Evolutionary conservation across 345 rosid species (phyloP), one percentile per base, ranked within the genome.

Genomic region (Salix viminalis): DNA sequence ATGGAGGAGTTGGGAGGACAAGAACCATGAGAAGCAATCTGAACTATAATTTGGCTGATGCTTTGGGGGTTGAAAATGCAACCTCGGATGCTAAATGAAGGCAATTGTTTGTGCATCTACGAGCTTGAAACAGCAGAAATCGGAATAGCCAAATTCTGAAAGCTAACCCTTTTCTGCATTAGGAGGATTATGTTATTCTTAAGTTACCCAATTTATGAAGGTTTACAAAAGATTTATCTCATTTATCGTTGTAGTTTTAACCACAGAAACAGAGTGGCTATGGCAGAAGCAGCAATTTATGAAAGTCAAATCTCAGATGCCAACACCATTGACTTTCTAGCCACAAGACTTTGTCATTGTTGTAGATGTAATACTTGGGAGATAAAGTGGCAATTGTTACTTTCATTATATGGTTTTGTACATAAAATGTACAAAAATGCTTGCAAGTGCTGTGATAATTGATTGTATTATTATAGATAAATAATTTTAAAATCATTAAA

Each of bases 11-110:
- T 61, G 96, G 93, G 14, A 85, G 89, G 79, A 91, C 83, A 83
- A 85, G 92, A 81, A 89, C 96, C 1, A 89, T 90, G 98, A 93
- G 90, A 86, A 86, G 79, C 80, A 90, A 80, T 84, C 77, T 93
- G 84, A 93, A 91, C 88, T 85, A 91, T 70, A 87, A 77, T 37
- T 30, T 93, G 30, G 97, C 92, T 2, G 97, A 91, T 28, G 99
- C 97, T 44, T 83, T 91, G 28, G 90, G 86, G 11, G 83, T 87
- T 30, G 76, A 77, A 16, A 87, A 83, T 58, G 24, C 83, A 36
- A 48, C 62, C 2, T 8, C 76, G 24, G 71, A 67, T 69, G 69
- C 75, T 65, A 77, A 79, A 26, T 78, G 80, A 73, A 78, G 8
- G 41, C 44, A 24, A 67, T 48, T 19, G 30, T 6, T 52, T 52